These are phyloP conservation scores for Lipomyces oligophaga DNA, from an alignment of 805 yeast species.

Conservation along the genomic window DNA sequence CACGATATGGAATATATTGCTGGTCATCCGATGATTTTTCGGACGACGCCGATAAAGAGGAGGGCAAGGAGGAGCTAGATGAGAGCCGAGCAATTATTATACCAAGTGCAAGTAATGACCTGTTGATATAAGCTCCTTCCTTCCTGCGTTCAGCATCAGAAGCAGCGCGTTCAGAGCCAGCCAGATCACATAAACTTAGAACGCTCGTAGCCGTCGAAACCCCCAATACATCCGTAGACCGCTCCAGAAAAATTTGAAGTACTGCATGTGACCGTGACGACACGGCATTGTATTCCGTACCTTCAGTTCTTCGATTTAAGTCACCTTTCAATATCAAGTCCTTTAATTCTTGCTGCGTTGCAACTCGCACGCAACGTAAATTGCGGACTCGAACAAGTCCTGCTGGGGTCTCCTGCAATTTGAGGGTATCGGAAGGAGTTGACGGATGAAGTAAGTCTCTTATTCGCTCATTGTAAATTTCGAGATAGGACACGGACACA, in stretches of 20 bases:
- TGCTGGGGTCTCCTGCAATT: constrained; percentile 71
- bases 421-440: constrained; percentile 51
- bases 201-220: constrained; percentile 42
- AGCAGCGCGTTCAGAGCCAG: constrained; percentile 91
- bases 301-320: constrained; percentile 68
- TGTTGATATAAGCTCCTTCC: constrained; percentile 91
- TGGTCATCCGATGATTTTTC: not conserved
- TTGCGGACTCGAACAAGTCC: constrained; percentile 73
- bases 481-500: constrained; percentile 68
- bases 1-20: constrained; percentile 86
- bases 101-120: constrained; percentile 82
- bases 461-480: constrained; percentile 84
- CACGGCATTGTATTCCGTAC: constrained; percentile 83
- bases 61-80: constrained; percentile 34
- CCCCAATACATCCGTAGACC: constrained; percentile 6
- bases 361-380: constrained; percentile 57
- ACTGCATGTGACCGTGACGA: constrained; percentile 92
- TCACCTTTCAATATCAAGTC: constrained; percentile 66
- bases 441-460: constrained; percentile 60
- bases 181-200: constrained; percentile 85
- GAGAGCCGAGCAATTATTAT: constrained; percentile 85
- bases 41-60: not conserved
- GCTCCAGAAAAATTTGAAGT: constrained; percentile 58
- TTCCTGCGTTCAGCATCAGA: constrained; percentile 73
- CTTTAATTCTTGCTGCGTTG: constrained; percentile 56